Base-by-base conservation (phyloP, 2,329 filamentous ascomycete species). In the Ceratocystiopsis sp. region DNA sequence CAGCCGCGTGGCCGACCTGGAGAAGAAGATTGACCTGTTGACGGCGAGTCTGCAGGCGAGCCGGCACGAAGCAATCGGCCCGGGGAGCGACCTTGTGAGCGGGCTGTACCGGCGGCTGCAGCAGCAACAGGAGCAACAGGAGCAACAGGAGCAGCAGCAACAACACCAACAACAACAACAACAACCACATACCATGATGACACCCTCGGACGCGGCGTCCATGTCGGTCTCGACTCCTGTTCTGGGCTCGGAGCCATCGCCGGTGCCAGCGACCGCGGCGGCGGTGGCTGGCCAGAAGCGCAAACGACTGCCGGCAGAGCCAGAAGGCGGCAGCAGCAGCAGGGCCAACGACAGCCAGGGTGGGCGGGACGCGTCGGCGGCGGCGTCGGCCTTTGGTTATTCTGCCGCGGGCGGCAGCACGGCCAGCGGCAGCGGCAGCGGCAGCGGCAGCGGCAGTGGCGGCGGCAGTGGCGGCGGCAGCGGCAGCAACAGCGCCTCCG, bases 11-110 rank as follows among this genome's bases (percentile, higher is more conserved):
- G 81, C 85, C 10, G 86, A 94, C 64, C 68, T 95, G 42, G 86
- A 94, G 66, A 85, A 80, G 67, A 93, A 93, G 65, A 89, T 94
- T 49, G 85, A 94, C 64, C 83, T 81, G 10, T 59, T 94, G 56
- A 93, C 84, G 9, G 83, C 84, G 8, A 85, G 77, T 34, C 57
- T 94, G 50, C 78, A 84, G 38, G 75, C 81, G 2, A 61, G 56
- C 43, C 55, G 55, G 10, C 16, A 14, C 13, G 39, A 21, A 21
- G 39, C 43, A 9, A 35, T 32, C 18, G 36, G 18, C 15, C 18
- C 17, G 9, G 32, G 34, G 7, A 38, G 37, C 29, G 25, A 35
- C 35, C 35, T 44, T 11, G n/a, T 44, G 38, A 35, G 39, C 15
- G 38, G 41, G 5, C 25, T 29, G 5, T 29, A 9, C 9, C 25